A percentile compares a stretch with the other conserved stretches of the same genome.
These are phyloP conservation scores for Talaromyces rugulosus DNA, from an alignment of 2,329 filamentous ascomycete species.

Conservation along the genomic window DNA sequence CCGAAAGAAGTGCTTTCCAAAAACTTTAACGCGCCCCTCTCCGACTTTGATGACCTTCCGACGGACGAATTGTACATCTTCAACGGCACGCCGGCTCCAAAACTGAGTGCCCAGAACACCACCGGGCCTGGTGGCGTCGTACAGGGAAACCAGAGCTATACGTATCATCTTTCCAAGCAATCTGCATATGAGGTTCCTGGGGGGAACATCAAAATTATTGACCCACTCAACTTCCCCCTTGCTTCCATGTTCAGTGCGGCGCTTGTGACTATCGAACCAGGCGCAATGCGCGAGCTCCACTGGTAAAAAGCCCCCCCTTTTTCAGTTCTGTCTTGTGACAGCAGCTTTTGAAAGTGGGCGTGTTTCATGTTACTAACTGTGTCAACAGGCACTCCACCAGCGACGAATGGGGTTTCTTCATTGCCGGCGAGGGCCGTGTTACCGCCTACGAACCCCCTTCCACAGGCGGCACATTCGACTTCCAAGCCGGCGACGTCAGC, in stretches of 20 bases:
- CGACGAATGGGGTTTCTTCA: constrained; percentile 61
- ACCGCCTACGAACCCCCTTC: constrained; percentile 53
- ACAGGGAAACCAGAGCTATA: constrained; percentile 28
- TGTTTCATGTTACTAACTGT: not conserved
- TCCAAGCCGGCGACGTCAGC: constrained; percentile 56
- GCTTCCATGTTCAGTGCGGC: constrained; percentile 53
- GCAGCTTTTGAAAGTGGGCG: not conserved
- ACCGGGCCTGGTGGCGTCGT: constrained; percentile 34
- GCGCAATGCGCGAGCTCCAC: constrained; percentile 62
- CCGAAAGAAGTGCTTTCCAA: constrained; percentile 40
- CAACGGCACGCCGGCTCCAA: constrained; percentile 34
- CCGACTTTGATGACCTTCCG: constrained; percentile 34
- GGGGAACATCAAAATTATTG: constrained; percentile 57
- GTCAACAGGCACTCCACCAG: not conserved
- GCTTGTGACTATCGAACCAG: constrained; percentile 55
- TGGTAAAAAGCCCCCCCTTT: constrained; percentile 51
- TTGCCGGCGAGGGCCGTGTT: constrained; percentile 53
- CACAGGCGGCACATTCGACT: constrained; percentile 54
- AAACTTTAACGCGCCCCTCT: constrained; percentile 36
- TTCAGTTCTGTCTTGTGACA: not conserved
- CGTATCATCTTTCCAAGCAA: constrained; percentile 45
- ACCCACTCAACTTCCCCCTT: constrained; percentile 55
- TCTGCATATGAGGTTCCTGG: constrained; percentile 50
- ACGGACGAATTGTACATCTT: constrained; percentile 41
- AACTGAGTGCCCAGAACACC: constrained; percentile 42